Evolutionary conservation across 2,329 filamentous ascomycete genomes (phyloP).

Genomic region (Epichloe scottii): DNA sequence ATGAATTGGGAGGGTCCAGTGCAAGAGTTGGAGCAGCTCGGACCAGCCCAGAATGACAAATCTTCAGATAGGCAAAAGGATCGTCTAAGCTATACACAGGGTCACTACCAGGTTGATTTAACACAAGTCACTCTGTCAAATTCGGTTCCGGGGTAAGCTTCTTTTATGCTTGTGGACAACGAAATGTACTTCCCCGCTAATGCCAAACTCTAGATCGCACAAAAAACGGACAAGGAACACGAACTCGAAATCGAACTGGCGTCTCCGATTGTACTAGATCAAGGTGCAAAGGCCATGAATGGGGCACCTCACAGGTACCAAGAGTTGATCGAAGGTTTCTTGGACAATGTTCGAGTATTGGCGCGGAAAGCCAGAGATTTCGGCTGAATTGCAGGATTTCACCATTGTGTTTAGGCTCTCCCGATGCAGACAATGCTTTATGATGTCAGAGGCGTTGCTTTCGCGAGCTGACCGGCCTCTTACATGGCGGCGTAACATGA

Average conservation of each 20-base stretch:
- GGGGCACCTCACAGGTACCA: constrained; percentile 47
- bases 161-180: not conserved
- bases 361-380: constrained; percentile 31
- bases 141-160: constrained; percentile 23
- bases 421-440: not conserved
- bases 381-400: not conserved
- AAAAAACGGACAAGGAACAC: constrained; percentile 50
- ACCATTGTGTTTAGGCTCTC: not conserved
- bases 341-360: constrained; percentile 59
- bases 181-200: not conserved
- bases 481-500: not conserved
- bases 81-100: constrained; percentile 78
- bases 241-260: constrained; percentile 71
- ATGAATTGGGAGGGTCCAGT: constrained; percentile 68
- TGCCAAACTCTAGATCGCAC: constrained; percentile 20
- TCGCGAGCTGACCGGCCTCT: not conserved
- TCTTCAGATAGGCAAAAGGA: constrained; percentile 68
- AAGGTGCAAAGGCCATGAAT: constrained; percentile 44
- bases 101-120: constrained; percentile 80
- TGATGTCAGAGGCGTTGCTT: not conserved
- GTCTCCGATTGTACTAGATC: constrained; percentile 49
- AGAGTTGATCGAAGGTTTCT: constrained; percentile 57
- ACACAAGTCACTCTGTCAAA: constrained; percentile 64
- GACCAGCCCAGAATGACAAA: constrained; percentile 23
- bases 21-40: constrained; percentile 36